Evolutionary conservation across 2,329 filamentous ascomycete genomes (phyloP).

Genomic region (Pseudomassariella vexata): DNA sequence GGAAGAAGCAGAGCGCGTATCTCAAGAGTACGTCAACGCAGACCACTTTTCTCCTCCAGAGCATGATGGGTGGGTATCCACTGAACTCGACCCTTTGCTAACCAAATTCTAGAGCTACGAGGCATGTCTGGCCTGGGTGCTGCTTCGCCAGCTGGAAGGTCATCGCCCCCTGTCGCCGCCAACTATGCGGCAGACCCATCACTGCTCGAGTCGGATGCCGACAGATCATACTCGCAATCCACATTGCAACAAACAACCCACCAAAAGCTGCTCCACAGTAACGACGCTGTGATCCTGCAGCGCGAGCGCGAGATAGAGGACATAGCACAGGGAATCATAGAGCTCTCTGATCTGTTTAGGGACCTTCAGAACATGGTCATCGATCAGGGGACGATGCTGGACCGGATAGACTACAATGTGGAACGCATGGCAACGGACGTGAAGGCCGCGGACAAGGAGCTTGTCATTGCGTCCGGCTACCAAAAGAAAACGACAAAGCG

Average conservation of each 20-base stretch:
- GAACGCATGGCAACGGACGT: conserved; percentile 93
- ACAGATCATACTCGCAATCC: conserved; percentile 85
- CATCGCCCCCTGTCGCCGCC: conserved; percentile 41
- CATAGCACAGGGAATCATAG: conserved; percentile 96
- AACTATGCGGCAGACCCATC: conserved; percentile 75
- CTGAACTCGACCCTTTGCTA: no score
- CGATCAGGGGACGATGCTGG: conserved; percentile 83
- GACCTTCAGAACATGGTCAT: conserved; percentile 95
- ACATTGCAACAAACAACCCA: conserved; percentile 76
- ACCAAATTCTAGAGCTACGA: conserved; percentile 56
- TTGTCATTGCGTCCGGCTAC: conserved; percentile 82
- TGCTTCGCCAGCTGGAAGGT: conserved; percentile 44
- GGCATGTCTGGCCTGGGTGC: conserved; percentile 59
- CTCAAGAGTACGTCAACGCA: conserved; percentile 70
- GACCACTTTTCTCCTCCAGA: background rate
- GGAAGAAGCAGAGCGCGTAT: conserved; percentile 97
- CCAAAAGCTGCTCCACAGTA: conserved; percentile 53
- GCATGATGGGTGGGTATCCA: conserved; percentile 20
- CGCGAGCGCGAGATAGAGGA: conserved; percentile 96
- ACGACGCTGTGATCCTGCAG: conserved; percentile 81
- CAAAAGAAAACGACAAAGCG: conserved; percentile 84
- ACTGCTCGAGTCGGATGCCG: conserved; percentile 86
- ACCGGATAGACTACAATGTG: conserved; percentile 96
- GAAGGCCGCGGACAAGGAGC: conserved; percentile 86
- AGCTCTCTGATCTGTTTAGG: conserved; percentile 92